Evolutionary conservation across 2,329 filamentous ascomycete species (phyloP).

Genomic region (Didymella lethalis): DNA sequence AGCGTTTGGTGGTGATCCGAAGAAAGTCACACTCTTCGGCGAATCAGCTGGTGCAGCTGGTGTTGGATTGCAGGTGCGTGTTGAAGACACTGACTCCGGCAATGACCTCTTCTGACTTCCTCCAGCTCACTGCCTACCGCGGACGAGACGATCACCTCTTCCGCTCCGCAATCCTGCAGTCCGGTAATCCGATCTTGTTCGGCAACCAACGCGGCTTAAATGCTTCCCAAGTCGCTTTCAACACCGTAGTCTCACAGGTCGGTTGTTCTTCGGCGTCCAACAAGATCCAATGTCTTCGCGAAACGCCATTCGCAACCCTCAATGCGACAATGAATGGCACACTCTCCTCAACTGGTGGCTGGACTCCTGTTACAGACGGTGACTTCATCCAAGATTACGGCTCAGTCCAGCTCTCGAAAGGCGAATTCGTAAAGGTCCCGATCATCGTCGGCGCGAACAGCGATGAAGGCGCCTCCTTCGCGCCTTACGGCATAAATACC

Average conservation of each 20-base stretch:
- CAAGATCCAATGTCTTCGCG: conserved; percentile 60
- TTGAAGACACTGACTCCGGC: conserved; percentile 45
- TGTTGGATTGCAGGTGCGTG: conserved; percentile 46
- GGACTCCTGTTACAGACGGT: conserved; percentile 60
- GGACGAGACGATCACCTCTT: conserved; percentile 59
- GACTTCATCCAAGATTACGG: conserved; percentile 62
- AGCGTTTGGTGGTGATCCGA: conserved; percentile 57
- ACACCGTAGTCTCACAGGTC: conserved; percentile 36
- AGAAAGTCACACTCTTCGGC: conserved; percentile 58
- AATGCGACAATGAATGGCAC: conserved; percentile 59
- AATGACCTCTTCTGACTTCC: conserved; percentile 37
- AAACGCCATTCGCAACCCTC: conserved; percentile 64
- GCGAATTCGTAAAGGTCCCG: conserved; percentile 68
- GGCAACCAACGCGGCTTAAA: conserved; percentile 17
- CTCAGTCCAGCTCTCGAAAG: conserved; percentile 61
- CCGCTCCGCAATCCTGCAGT: conserved; percentile 55
- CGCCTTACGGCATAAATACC: conserved; percentile 61
- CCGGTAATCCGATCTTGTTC: conserved; percentile 47
- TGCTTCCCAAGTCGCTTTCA: conserved; percentile 31
- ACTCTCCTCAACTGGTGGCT: conserved; percentile 39
- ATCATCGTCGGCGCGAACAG: conserved; percentile 68
- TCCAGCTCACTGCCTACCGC: conserved; percentile 54
- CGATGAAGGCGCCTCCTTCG: conserved; percentile 68
- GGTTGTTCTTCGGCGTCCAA: conserved; percentile 26
- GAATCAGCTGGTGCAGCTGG: conserved; percentile 38